Percentiles rank a stretch among this genome's conserved stretches.
phyloP scores from a whole-genome alignment of 805 yeast species.

The Yarrowia hollandica region DNA sequence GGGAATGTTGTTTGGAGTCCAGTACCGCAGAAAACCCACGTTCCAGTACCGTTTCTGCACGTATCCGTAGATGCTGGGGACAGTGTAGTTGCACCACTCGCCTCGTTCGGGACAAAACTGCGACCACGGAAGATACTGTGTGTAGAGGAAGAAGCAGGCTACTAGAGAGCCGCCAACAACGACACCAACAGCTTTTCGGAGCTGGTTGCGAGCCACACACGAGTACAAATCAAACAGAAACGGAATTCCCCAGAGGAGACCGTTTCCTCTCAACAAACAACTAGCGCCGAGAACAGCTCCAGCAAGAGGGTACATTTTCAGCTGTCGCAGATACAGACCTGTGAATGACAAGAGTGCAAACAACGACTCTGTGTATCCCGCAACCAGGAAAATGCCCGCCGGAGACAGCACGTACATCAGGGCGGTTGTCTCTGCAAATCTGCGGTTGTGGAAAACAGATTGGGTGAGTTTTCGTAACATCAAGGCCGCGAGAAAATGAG shows the following conservation, averaged over 20 bases:
- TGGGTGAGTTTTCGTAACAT: constrained; percentile 53
- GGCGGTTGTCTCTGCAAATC: constrained; percentile 44
- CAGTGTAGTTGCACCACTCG: constrained; percentile 66
- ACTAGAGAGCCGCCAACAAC: constrained; percentile 60
- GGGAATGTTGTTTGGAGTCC: constrained; percentile 80
- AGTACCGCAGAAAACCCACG: constrained; percentile 75
- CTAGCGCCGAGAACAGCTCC: constrained; percentile 59
- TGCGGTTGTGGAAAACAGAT: constrained; percentile 30
- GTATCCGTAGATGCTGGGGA: constrained; percentile 65
- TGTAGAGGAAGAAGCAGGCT: constrained; percentile 47
- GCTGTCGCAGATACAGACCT: constrained; percentile 56
- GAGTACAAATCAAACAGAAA: constrained; percentile 57
- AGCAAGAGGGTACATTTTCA: constrained; percentile 47
- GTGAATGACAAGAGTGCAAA: constrained; percentile 60
- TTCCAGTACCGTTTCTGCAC: constrained; percentile 86
- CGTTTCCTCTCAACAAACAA: constrained; percentile 71
- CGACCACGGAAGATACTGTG: constrained; percentile 56
- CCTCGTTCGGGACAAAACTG: constrained; percentile 69
- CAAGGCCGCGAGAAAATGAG: constrained; percentile 53
- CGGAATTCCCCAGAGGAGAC: constrained; percentile 67
- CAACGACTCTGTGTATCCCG: constrained; percentile 74
- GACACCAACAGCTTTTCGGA: constrained; percentile 17
- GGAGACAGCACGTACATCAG: constrained; percentile 63
- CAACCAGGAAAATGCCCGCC: constrained; percentile 74
- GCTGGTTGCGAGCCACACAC: constrained; percentile 4